phyloP scores from a whole-genome alignment of 179 eudicot species.

The Kewa caespitosa region DNA sequence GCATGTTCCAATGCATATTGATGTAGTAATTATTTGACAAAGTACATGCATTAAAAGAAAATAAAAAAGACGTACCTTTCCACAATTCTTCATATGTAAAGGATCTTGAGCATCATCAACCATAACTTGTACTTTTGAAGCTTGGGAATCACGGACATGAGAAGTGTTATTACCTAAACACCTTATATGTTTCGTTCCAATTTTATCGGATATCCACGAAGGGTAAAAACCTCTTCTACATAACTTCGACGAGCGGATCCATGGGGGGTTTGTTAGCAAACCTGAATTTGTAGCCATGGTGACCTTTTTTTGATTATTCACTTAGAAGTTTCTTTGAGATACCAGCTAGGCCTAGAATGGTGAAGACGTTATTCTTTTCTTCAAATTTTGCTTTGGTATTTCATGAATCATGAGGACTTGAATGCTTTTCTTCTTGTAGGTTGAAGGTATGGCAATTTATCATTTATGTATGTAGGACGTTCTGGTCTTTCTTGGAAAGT shows the following conservation, averaged over 20 bases:
- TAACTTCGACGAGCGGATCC: slow-evolving; percentile 19
- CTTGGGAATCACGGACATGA: slow-evolving; percentile 10
- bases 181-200: too few relatives aligned
- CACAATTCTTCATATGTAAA: slow-evolving; percentile 26
- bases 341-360: not conserved
- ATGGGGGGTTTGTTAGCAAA: slow-evolving; percentile 17
- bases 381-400: not conserved
- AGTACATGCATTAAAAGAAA: too few relatives aligned
- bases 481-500: too few relatives aligned
- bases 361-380: not conserved
- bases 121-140: slow-evolving; percentile 26
- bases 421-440: slow-evolving; percentile 8
- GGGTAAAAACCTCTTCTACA: not conserved
- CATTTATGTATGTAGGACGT: not conserved
- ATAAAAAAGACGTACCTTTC: slow-evolving; percentile 18
- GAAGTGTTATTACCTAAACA: slow-evolving; percentile 5
- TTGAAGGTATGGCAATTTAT: not conserved
- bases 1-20: too few relatives aligned
- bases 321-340: not conserved
- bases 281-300: slow-evolving; percentile 37
- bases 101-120: slow-evolving; percentile 31
- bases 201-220: too few relatives aligned
- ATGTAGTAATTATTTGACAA: too few relatives aligned
- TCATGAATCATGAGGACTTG: not conserved
- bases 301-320: not conserved